A percentile compares a stretch with the other conserved stretches of the same genome.
phyloP scores from a whole-genome alignment of 495 filamentous ascomycete species.

The Neurospora sp. region DNA sequence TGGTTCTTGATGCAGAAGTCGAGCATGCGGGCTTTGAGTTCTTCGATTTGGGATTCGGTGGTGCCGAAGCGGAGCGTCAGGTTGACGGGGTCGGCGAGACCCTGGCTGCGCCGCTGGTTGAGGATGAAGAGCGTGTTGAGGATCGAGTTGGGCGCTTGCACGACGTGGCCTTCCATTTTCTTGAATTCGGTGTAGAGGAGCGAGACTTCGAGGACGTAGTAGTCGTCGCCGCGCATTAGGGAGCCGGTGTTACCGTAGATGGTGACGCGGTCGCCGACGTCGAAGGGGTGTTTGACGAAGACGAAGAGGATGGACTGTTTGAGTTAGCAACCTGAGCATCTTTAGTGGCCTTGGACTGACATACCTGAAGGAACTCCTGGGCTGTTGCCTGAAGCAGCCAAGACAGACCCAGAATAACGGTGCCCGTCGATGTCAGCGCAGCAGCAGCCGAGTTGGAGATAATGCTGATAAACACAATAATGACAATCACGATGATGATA shows the following conservation, averaged over 20 bases:
- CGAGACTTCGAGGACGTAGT: conserved; percentile 90
- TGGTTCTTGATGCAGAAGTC: conserved; percentile 81
- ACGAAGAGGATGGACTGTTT: conserved; percentile 78
- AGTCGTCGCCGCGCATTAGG: conserved; percentile 71
- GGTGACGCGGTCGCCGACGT: conserved; percentile 88
- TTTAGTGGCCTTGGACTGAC: background rate
- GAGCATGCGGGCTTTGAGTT: conserved; percentile 70
- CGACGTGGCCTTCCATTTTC: conserved; percentile 93
- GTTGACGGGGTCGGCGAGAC: conserved; percentile 76
- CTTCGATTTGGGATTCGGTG: conserved; percentile 73
- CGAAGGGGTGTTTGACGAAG: conserved; percentile 96
- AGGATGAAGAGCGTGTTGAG: conserved; percentile 90
- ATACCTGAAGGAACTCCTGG: conserved; percentile 67
- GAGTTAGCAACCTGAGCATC: background rate
- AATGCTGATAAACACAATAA: conserved; percentile 79
- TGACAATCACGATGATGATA: conserved; percentile 64
- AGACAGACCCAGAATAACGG: conserved; percentile 71
- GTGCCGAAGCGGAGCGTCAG: conserved; percentile 86
- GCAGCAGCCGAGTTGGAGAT: conserved; percentile 80
- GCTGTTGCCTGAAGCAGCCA: conserved; percentile 91
- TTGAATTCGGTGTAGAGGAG: conserved; percentile 97
- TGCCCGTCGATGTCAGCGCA: conserved; percentile 80
- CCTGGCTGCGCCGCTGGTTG: conserved; percentile 85
- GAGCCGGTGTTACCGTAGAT: conserved; percentile 85
- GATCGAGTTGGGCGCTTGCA: conserved; percentile 91